Conservation (phyloP, 805 yeast species). For the Wilhelminamyces savonicus region DNA sequence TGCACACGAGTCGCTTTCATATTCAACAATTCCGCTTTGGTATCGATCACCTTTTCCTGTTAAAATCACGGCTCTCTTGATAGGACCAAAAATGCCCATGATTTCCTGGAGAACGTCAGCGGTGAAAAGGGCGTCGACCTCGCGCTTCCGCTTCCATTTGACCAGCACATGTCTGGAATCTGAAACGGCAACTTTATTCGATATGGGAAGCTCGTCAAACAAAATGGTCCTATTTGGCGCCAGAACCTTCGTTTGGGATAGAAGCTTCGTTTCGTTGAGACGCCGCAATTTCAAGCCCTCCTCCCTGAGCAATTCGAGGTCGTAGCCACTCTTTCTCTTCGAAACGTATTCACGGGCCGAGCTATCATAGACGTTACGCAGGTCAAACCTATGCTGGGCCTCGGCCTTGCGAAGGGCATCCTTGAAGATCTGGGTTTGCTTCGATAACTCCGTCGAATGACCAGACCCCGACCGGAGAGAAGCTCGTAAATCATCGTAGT, state of each 20-base stretch:
- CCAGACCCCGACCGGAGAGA: conserved; percentile 5
- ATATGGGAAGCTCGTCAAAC: conserved; percentile 12
- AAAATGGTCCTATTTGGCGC: conserved; percentile 10
- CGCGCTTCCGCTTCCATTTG: conserved; percentile 41
- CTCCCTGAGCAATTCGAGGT: conserved; percentile 13
- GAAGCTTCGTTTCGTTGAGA: conserved; percentile 13
- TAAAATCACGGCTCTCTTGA: conserved; percentile 9
- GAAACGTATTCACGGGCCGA: conserved; percentile 1
- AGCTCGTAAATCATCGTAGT: conserved; percentile 25
- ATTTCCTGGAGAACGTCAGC: conserved; percentile 27
- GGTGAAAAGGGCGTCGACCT: conserved; percentile 23
- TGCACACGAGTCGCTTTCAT: conserved; percentile 17
- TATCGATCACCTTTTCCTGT: conserved; percentile 16
- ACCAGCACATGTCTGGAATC: conserved; percentile 17
- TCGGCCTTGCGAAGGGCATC: conserved; percentile 23
- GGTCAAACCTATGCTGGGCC: conserved; percentile 1
- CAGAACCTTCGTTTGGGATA: conserved; percentile 5
- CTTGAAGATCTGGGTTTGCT: conserved; percentile 19
- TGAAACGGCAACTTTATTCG: conserved; percentile 1
- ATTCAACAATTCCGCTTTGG: conserved; percentile 33
- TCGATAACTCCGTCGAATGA: conserved; percentile 10
- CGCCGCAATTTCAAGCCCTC: conserved; percentile 23
- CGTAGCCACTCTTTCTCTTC: conserved; percentile 1
- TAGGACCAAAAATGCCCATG: conserved; percentile 42
- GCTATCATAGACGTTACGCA: conserved; percentile 6